Percentiles rank a stretch among this genome's conserved stretches.
Evolutionary conservation across 306 rosid species (phyloP).

Genomic region (Abrus precatorius): DNA sequence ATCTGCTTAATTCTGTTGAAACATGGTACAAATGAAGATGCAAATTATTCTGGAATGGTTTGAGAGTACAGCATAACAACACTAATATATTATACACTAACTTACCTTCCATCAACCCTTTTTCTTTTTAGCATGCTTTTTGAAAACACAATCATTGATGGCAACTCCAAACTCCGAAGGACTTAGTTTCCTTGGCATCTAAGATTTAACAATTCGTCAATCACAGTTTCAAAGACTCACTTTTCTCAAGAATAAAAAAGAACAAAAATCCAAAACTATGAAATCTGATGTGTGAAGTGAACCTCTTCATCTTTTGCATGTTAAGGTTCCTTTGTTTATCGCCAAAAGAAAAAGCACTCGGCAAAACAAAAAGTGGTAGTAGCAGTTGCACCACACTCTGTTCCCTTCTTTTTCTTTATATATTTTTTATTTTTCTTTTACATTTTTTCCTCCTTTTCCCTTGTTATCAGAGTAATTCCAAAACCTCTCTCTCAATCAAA

Average conservation of each 20-base stretch:
- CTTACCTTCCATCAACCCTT: not conserved
- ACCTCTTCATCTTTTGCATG: not conserved
- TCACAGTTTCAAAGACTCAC: conserved; percentile 33
- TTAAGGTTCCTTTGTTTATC: conserved; percentile 2
- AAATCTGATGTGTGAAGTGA: conserved; percentile 4
- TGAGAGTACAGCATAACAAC: not conserved
- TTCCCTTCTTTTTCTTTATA: conserved; percentile 10
- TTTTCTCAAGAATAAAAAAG: not conserved
- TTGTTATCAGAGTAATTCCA: conserved; percentile 71
- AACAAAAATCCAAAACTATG: not conserved
- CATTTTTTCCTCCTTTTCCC: conserved; percentile 48
- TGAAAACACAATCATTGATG: conserved; percentile 42
- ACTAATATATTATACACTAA: not conserved
- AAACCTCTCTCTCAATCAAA: conserved; percentile 74
- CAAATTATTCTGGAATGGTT: not conserved
- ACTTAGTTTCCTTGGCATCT: conserved; percentile 40
- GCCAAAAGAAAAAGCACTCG: conserved; percentile 41
- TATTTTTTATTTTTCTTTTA: conserved; percentile 61
- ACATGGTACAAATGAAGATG: not conserved
- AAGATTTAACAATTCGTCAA: conserved; percentile 29
- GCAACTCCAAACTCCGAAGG: conserved; percentile 39
- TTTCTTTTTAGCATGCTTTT: conserved; percentile 22
- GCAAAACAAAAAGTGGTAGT: not conserved
- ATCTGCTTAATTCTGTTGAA: not conserved
- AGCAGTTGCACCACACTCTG: conserved; percentile 26